These are phyloP conservation scores for Colletotrichum magnum DNA, from an alignment of 2,329 filamentous ascomycete species.

Conservation along the genomic window DNA sequence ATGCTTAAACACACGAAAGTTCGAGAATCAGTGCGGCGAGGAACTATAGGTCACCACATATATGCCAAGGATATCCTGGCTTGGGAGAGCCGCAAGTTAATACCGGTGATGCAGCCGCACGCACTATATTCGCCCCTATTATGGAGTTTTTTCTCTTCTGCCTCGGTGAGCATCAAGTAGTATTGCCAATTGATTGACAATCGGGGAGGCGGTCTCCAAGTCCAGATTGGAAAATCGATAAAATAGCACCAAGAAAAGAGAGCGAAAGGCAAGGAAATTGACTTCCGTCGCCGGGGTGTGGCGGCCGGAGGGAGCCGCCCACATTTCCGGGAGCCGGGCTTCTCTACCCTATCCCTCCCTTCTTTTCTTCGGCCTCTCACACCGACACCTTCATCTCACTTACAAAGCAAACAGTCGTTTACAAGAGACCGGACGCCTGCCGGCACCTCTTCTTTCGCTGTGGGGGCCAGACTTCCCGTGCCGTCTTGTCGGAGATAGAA, in stretches of 20 bases:
- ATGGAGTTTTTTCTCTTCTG: constrained; percentile 12
- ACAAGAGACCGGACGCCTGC: constrained; percentile 32
- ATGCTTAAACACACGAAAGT: not conserved
- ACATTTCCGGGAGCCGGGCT: constrained; percentile 15
- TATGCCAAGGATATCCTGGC: constrained; percentile 16
- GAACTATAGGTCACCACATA: constrained; percentile 30
- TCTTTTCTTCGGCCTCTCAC: too few relatives aligned
- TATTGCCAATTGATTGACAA: not conserved
- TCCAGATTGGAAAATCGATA: not conserved
- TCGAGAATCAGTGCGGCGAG: constrained; percentile 27
- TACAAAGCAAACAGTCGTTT: constrained; percentile 24
- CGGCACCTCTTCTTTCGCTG: not conserved
- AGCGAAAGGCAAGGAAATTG: not conserved
- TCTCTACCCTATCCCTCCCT: not conserved
- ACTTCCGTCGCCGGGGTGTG: not conserved
- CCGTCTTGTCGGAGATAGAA: constrained; percentile 5
- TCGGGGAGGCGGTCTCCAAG: constrained; percentile 2
- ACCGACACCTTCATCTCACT: too few relatives aligned
- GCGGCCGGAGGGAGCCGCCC: constrained; percentile 3
- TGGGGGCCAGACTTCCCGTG: constrained; percentile 3
- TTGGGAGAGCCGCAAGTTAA: constrained; percentile 5
- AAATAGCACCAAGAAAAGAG: too few relatives aligned
- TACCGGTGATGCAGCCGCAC: constrained; percentile 26
- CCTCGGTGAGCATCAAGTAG: not conserved
- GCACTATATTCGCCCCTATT: constrained; percentile 27